These are phyloP conservation scores for Plasmodium adleri DNA, from an alignment of 169 alveolate genomes.

Conservation along the genomic window DNA sequence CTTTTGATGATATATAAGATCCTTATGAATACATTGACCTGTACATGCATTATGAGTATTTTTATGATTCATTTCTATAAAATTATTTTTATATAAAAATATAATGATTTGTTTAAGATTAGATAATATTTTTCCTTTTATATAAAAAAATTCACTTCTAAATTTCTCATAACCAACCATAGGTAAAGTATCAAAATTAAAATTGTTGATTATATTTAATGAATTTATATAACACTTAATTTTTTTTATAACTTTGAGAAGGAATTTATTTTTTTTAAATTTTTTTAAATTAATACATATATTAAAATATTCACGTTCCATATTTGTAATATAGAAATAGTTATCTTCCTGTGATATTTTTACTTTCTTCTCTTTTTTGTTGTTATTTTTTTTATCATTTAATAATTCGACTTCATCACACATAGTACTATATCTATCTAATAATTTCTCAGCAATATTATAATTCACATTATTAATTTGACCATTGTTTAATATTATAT, in stretches of 20 bases:
- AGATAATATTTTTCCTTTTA: conserved; percentile 50
- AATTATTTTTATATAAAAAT: conserved; percentile 74
- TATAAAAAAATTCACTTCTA: conserved; percentile 47
- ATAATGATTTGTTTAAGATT: conserved; percentile 36
- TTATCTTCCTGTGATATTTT: conserved; percentile 22
- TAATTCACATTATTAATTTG: not conserved
- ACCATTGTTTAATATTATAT: not conserved
- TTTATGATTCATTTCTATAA: conserved; percentile 37
- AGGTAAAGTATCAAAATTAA: conserved; percentile 60
- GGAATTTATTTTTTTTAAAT: conserved; percentile 25
- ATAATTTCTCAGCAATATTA: conserved; percentile 22
- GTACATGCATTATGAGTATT: not conserved
- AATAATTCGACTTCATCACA: conserved; percentile 38
- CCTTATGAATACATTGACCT: conserved; percentile 13
- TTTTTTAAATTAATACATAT: conserved; percentile 65
- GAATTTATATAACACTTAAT: conserved; percentile 55
- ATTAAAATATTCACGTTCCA: conserved; percentile 40
- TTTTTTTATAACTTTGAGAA: conserved; percentile 45
- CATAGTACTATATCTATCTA: conserved; percentile 28
- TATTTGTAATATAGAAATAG: conserved; percentile 39
- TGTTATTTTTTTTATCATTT: not conserved
- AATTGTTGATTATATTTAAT: conserved; percentile 52
- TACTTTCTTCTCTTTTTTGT: conserved; percentile 23
- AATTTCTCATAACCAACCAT: conserved; percentile 55
- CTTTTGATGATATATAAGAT: not conserved